phyloP scores from a whole-genome alignment of 2,329 filamentous ascomycete genomes.

The Ophiocordyceps camponoti-floridani region DNA sequence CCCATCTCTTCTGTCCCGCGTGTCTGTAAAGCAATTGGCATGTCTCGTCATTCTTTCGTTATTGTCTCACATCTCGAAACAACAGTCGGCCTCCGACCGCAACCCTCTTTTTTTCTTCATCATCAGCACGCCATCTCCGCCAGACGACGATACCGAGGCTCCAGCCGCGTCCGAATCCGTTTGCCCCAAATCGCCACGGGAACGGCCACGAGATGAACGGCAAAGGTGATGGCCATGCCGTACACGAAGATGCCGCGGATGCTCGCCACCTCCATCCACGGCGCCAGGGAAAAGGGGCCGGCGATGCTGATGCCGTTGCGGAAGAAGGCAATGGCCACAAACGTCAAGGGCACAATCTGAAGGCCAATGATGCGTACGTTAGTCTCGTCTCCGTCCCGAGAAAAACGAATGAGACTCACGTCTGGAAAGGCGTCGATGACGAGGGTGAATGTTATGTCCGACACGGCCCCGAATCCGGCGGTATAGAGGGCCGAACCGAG shows the following conservation, averaged over 20 bases:
- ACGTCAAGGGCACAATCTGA: conserved; percentile 6
- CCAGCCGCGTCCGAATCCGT: conserved; percentile 5
- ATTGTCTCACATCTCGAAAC: too few relatives aligned
- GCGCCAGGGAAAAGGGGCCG: conserved; percentile 10
- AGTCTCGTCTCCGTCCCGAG: background rate
- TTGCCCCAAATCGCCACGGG: conserved; percentile 16
- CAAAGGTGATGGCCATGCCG: conserved; percentile 7
- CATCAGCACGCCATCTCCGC: background rate
- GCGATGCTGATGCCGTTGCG: conserved; percentile 13
- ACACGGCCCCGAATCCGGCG: conserved; percentile 19
- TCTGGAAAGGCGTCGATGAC: conserved; percentile 16
- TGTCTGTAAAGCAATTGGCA: too few relatives aligned
- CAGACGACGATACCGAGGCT: background rate
- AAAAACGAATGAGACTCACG: conserved; percentile 1
- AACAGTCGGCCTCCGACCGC: too few relatives aligned
- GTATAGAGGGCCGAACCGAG: conserved; percentile 17
- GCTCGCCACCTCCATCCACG: conserved; percentile 14
- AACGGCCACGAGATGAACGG: conserved; percentile 8
- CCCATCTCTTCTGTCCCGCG: background rate
- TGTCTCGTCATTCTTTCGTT: too few relatives aligned
- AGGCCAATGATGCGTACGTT: background rate
- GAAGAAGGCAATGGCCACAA: conserved; percentile 14
- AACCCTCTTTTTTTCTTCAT: background rate
- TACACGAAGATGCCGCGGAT: conserved; percentile 12
- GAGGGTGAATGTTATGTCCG: conserved; percentile 16